These are phyloP conservation scores for Suillus spraguei DNA, from an alignment of 768 basidiomycete genomes.

Conservation along the genomic window DNA sequence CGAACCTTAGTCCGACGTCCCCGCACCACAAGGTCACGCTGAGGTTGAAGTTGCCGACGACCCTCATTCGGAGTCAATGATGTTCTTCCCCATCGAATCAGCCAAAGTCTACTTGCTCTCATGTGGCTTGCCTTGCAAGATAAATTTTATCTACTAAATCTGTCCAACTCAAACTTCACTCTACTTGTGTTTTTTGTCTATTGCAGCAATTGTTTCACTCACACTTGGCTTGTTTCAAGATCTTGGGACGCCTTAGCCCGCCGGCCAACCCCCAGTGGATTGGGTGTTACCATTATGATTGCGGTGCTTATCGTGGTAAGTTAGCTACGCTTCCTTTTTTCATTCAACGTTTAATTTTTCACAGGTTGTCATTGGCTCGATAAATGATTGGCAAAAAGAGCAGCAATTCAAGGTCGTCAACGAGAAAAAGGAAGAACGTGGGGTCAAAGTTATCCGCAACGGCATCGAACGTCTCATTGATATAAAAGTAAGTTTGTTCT, in stretches of 20 bases:
- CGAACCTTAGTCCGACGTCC: slow-evolving; percentile 16
- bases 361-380: slow-evolving; percentile 85
- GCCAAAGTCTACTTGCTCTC: slow-evolving; percentile 69
- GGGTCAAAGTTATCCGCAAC: slow-evolving; percentile 79
- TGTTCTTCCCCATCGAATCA: slow-evolving; percentile 66
- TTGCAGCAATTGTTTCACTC: slow-evolving; percentile 91
- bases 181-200: slow-evolving; percentile 51
- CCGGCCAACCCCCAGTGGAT: slow-evolving; percentile 79
- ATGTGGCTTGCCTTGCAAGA: slow-evolving; percentile 91
- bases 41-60: slow-evolving; percentile 12
- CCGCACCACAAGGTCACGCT: slow-evolving; percentile 22
- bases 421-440: slow-evolving; percentile 93
- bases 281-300: slow-evolving; percentile 87
- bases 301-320: slow-evolving; percentile 76
- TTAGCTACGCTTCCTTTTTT: slow-evolving; percentile 13
- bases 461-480: slow-evolving; percentile 74
- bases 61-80: slow-evolving; percentile 49
- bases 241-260: slow-evolving; percentile 69
- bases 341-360: background rate
- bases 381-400: slow-evolving; percentile 99
- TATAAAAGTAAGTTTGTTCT: slow-evolving; percentile 59
- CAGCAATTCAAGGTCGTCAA: slow-evolving; percentile 92
- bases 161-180: slow-evolving; percentile 7
- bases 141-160: slow-evolving; percentile 56
- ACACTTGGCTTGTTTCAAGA: slow-evolving; percentile 95